These are phyloP conservation scores for Acer campestre DNA, from an alignment of 345 rosid species.

Conservation along the genomic window DNA sequence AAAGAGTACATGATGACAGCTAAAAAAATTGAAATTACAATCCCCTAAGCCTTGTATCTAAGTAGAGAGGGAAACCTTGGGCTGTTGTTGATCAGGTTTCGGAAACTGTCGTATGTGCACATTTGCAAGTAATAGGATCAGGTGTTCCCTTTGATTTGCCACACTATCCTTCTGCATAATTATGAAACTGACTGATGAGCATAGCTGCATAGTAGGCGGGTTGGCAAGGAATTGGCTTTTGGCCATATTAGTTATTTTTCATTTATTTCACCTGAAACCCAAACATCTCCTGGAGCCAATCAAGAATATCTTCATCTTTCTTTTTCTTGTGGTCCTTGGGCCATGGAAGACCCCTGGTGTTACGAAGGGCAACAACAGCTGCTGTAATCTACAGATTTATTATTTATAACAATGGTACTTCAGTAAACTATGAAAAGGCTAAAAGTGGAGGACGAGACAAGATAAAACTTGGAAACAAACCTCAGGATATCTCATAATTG, in stretches of 20 bases:
- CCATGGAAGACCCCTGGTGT: constrained; percentile 99
- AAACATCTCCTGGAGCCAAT: constrained; percentile 98
- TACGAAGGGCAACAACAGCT: constrained; percentile 88
- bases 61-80: constrained; percentile 60
- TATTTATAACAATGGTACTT: constrained; percentile 14
- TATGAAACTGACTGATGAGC: constrained; percentile 12
- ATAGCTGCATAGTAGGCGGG: not conserved
- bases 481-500: constrained; percentile 98
- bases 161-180: constrained; percentile 85
- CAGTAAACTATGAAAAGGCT: constrained; percentile 4
- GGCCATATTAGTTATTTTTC: not conserved
- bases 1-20: not conserved
- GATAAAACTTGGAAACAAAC: constrained; percentile 34
- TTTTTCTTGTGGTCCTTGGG: constrained; percentile 80
- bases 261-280: constrained; percentile 82
- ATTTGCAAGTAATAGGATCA: constrained; percentile 92
- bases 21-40: not conserved
- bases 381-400: constrained; percentile 78
- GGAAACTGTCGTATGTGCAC: constrained; percentile 96
- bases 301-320: constrained; percentile 90
- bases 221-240: not conserved
- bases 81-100: constrained; percentile 96
- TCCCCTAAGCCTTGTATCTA: not conserved
- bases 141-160: constrained; percentile 99
- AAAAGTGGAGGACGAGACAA: constrained; percentile 18